Evolutionary conservation across 176 grass and related monocot species (phyloP), one percentile per base, ranked within the genome.

Genomic region (Calamus simplicifolius): DNA sequence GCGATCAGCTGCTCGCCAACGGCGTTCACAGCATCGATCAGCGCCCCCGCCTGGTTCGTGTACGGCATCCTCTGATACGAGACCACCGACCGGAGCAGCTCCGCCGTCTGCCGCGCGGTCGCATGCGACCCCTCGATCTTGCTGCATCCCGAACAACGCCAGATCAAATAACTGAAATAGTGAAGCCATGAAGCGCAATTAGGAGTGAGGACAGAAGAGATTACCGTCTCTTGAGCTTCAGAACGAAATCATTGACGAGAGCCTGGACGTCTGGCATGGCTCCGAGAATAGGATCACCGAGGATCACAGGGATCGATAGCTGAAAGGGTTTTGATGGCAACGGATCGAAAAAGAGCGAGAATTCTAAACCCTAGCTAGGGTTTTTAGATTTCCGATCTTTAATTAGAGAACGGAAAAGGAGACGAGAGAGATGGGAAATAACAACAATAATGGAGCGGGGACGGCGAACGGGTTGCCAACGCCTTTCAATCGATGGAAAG

Each of bases 111-210:
- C 75, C 79, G 79, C 13, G 93, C 93, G 28, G 75, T 80, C 29
- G 93, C 84, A 16, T 85, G 87, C 13, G 93, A 92, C 10, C 93
- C 93, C 61, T 98, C 93, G 66, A 98, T 83, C 66, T 80, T 92
- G 18, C 93, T 92, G 63, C 19, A 17, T 50, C 48, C 19, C 18
- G 5, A 51, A 51, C 35, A 62, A 69, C 49, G 53, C 19, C 29
- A 49, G 18, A 18, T 49, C 4, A 17, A 54, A 19, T 19, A 48
- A 63, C 3, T 18, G 13, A 51, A 29, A 63, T 16, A 69, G 50
- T 17, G 6, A 27, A 15, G 12, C 26, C 27, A 48, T 31, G 31
- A 56, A 73, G 21, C 5, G 19, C n/a, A 54, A 3, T 16, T 16
- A 54, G 30, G 10, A 16, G 18, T 19, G 31, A 0, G 13, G 19